phyloP scores from a whole-genome alignment of 495 filamentous ascomycete species.

The Sporormia fimetaria region DNA sequence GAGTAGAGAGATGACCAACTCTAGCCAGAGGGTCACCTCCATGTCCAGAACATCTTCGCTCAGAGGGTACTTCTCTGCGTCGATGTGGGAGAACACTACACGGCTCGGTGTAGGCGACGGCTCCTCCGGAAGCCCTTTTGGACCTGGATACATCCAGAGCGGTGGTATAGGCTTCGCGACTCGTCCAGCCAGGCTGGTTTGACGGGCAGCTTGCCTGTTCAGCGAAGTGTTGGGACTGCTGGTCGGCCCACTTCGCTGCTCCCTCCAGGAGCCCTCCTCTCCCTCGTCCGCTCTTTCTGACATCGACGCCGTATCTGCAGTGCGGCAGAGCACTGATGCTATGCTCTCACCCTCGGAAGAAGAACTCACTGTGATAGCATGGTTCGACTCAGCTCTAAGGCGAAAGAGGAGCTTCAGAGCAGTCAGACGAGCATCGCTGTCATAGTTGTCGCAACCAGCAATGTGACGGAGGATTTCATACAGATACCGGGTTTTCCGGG shows the following conservation, averaged over 20 bases:
- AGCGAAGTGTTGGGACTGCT: constrained; percentile 25
- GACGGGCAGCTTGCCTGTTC: constrained; percentile 30
- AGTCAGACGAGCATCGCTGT: constrained; percentile 61
- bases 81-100: constrained; percentile 30
- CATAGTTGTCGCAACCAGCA: constrained; percentile 41
- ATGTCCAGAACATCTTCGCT: constrained; percentile 34
- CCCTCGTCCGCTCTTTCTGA: constrained; percentile 19
- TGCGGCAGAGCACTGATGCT: constrained; percentile 60
- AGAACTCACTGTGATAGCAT: constrained; percentile 55
- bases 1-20: constrained; percentile 59
- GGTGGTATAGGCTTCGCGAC: constrained; percentile 38
- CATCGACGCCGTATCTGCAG: constrained; percentile 36
- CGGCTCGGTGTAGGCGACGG: constrained; percentile 27
- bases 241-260: constrained; percentile 22
- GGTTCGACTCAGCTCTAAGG: constrained; percentile 65
- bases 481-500: constrained; percentile 40
- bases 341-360: constrained; percentile 58
- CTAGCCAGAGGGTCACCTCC: constrained; percentile 63
- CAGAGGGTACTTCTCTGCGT: constrained; percentile 14
- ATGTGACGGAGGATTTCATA: constrained; percentile 49
- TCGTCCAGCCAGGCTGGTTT: constrained; percentile 18
- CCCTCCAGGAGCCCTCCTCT: constrained; percentile 18
- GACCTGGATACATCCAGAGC: constrained; percentile 45
- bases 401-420: constrained; percentile 78
- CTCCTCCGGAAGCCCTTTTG: constrained; percentile 41